Base-by-base conservation (phyloP, 164 flowering plant species). In the Pachysandra terminalis region DNA sequence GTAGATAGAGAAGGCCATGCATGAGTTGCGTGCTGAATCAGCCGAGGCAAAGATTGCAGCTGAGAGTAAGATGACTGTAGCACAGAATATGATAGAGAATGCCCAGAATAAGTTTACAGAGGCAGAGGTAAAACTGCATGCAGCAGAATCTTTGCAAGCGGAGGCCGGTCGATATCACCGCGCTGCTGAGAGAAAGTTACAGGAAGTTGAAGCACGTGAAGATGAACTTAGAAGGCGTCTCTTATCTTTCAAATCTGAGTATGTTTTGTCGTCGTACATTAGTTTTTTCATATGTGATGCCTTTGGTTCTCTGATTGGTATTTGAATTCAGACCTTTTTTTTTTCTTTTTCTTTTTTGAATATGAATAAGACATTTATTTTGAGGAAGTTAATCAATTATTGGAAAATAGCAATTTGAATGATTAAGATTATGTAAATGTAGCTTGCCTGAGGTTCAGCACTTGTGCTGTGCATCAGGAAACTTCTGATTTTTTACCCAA, bases 1-100 rank as follows among this genome's bases (percentile, higher is more conserved):
- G 75, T 72, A 95, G 99, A 70, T 95, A 73, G 99, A 95, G 81
- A 92, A 90, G 75, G 75, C 98, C 59, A 79, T 95, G 84, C 97
- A 87, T 76, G 98, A 92, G 80, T 82, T 89, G 89, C 96, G 96
- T 59, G 81, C 91, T 54, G 99, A 95, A 80, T 77, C 74, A 80
- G 97, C 99, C 72, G 98, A 87, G 78, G 81, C 73, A 19, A 95
- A 92, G 78, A 78, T 90, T 74, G 82, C 89, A 24, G 88, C 96
- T 70, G 95, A 88, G 45, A 78, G 63, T 75, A 86, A 84, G 77
- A 74, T 90, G 73, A 78, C 81, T 72, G 96, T 90, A 82, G 98
- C 93, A 67, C 83, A 65, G 10, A 68, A 0, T 27, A 83, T 89
- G 88, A 26, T 80, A n/a, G 94, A 86, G 59, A 79, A 83, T 84